phyloP scores from a whole-genome alignment of 2,329 filamentous ascomycete genomes.

The Sporothrix brasiliensis region DNA sequence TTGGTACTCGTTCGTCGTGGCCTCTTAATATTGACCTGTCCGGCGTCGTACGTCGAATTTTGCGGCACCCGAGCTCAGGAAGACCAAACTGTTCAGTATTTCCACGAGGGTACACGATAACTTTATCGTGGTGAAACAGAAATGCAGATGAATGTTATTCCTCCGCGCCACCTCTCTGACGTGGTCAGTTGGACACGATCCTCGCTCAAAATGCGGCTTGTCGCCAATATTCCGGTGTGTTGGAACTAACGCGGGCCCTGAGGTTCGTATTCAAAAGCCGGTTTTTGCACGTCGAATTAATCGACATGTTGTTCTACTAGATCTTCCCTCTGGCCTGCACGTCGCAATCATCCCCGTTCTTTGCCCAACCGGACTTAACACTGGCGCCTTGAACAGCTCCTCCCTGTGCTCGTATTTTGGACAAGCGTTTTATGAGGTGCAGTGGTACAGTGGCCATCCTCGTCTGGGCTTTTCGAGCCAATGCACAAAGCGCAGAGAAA shows the following conservation, averaged over 20 bases:
- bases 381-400: background rate
- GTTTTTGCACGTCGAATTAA: constrained; percentile 17
- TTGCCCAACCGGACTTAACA: background rate
- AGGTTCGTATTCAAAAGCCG: constrained; percentile 5
- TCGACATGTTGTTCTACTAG: constrained; percentile 19
- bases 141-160: background rate
- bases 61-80: constrained; percentile 4
- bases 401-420: constrained; percentile 13
- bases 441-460: background rate
- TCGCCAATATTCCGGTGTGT: constrained; percentile 7
- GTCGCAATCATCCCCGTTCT: constrained; percentile 2
- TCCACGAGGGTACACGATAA: background rate
- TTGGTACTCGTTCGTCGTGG: background rate
- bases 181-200: background rate
- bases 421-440: background rate
- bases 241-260: background rate
- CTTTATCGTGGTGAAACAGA: background rate
- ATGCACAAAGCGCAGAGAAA: constrained; percentile 11
- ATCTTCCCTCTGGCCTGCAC: constrained; percentile 2
- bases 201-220: background rate
- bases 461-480: constrained; percentile 4
- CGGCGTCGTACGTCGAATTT: constrained; percentile 12
- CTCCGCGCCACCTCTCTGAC: background rate
- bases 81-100: background rate
- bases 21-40: background rate